phyloP scores from a whole-genome alignment of 2,329 filamentous ascomycete genomes.

The Exophiala viscosa region DNA sequence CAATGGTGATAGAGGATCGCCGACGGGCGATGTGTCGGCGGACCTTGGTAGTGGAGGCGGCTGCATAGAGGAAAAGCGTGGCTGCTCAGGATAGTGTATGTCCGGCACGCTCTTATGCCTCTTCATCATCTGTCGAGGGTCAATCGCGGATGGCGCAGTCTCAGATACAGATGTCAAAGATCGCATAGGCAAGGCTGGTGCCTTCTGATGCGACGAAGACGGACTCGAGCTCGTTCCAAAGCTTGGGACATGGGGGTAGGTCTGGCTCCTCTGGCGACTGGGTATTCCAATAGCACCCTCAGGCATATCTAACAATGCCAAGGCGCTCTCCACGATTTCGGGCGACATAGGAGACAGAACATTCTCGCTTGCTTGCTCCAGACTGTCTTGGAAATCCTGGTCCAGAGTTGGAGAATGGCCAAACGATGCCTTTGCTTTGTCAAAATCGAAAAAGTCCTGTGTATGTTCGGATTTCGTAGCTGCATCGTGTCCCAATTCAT shows the following conservation, averaged over 20 bases:
- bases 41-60: slow-evolving; percentile 39
- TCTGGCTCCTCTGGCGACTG: slow-evolving; percentile 79
- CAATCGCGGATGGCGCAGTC: slow-evolving; percentile 31
- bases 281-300: slow-evolving; percentile 52
- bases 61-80: slow-evolving; percentile 37
- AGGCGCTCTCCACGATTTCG: slow-evolving; percentile 11
- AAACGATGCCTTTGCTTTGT: slow-evolving; percentile 55
- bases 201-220: slow-evolving; percentile 18
- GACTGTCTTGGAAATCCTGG: slow-evolving; percentile 53
- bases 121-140: slow-evolving; percentile 37
- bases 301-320: background rate
- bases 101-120: slow-evolving; percentile 45
- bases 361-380: slow-evolving; percentile 44
- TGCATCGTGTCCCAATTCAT: slow-evolving; percentile 49
- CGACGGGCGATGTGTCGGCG: slow-evolving; percentile 47
- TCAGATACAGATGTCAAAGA: slow-evolving; percentile 26
- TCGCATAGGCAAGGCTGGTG: slow-evolving; percentile 27
- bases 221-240: slow-evolving; percentile 46
- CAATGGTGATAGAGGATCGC: slow-evolving; percentile 59
- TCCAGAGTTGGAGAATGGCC: slow-evolving; percentile 60
- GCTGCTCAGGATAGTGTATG: slow-evolving; percentile 44
- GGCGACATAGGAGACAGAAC: slow-evolving; percentile 19
- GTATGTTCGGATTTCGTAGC: slow-evolving; percentile 60
- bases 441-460: slow-evolving; percentile 59
- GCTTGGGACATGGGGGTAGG: slow-evolving; percentile 64